Base-by-base conservation (phyloP, 208 protist genomes). In the Leishmania amazonensis region DNA sequence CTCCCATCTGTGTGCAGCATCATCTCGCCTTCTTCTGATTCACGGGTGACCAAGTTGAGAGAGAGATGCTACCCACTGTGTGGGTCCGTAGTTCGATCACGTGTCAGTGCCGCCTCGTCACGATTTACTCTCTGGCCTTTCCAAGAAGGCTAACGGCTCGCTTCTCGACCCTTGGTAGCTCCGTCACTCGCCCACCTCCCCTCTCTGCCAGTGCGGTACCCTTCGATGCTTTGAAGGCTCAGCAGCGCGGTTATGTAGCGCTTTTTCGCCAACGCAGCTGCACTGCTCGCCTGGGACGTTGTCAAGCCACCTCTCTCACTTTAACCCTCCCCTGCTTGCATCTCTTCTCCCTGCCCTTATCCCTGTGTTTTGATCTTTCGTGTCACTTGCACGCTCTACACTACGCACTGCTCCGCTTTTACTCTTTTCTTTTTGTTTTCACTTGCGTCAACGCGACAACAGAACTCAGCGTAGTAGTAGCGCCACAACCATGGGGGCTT, bases 401-500 rank as follows among this genome's bases (percentile, higher is more conserved):
- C 24, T 47, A 38, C 19, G 40, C n/a, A 0, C 24, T 38, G 19
- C 51, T 9, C 17, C 24, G 24, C 45, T 31, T 53, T 19, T 35
- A 2, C 28, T 31, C 42, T 28, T 31, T 35, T 15, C 3, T 74
- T 73, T 5, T 28, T 74, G 31, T 47, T 7, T 24, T 47, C 53
- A 15, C 8, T 73, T 73, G 11, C 3, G 17, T 19, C 45, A 28
- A 74, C 45, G 9, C 68, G 2, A 17, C 8, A 24, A 53, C 47
- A 81, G 62, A 80, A 78, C 49, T 78, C 71, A 79, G 79, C 74
- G 82, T 60, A 78, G 75, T 78, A 83, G 75, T 79, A 80, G 71
- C 82, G 78, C 54, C 87, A 75, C 72, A 93, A 65, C 67, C 68
- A 99, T 99, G 99, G 99, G 99, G 73, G 99, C 99, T 74, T 99